These are phyloP conservation scores for Wickerhamiella australiensis DNA, from an alignment of 805 yeast genomes.

Conservation along the genomic window DNA sequence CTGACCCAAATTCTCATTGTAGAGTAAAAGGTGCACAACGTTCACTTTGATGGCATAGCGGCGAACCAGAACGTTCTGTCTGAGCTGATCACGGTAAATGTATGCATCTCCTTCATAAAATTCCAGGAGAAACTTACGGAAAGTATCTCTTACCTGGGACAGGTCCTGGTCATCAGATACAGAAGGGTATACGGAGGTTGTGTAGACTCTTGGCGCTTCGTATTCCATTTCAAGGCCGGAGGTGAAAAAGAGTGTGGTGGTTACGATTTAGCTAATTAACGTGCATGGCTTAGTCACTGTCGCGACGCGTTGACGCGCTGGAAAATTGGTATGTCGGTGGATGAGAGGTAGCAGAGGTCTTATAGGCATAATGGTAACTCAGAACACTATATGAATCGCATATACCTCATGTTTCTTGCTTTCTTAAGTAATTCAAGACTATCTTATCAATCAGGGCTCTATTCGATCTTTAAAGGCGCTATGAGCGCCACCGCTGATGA, in stretches of 20 bases:
- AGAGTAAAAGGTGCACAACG: constrained; percentile 73
- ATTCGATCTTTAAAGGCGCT: too few relatives aligned
- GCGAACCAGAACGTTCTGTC: constrained; percentile 72
- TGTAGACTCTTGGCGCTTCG: constrained; percentile 29
- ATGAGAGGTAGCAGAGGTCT: too few relatives aligned
- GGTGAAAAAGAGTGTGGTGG: constrained; percentile 10
- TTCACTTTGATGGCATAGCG: constrained; percentile 63
- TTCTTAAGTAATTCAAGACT: too few relatives aligned
- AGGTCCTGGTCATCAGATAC: constrained; percentile 33
- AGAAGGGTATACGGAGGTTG: constrained; percentile 79
- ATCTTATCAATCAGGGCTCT: too few relatives aligned
- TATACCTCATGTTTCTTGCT: too few relatives aligned
- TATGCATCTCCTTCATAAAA: constrained; percentile 74
- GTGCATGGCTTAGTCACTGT: constrained; percentile 8
- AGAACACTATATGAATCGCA: too few relatives aligned
- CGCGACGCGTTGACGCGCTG: constrained; percentile 1
- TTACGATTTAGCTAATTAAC: constrained; percentile 12
- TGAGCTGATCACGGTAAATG: constrained; percentile 72
- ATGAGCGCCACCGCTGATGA: too few relatives aligned
- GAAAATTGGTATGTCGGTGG: too few relatives aligned
- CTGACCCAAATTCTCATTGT: constrained; percentile 80
- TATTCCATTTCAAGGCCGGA: constrained; percentile 27
- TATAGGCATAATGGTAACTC: too few relatives aligned
- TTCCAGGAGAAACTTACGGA: constrained; percentile 70
- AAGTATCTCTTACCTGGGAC: constrained; percentile 31